Evolutionary conservation across 306 rosid genomes (phyloP), one percentile per base, ranked within the genome.

Genomic region (Astragalus glycyphyllos): DNA sequence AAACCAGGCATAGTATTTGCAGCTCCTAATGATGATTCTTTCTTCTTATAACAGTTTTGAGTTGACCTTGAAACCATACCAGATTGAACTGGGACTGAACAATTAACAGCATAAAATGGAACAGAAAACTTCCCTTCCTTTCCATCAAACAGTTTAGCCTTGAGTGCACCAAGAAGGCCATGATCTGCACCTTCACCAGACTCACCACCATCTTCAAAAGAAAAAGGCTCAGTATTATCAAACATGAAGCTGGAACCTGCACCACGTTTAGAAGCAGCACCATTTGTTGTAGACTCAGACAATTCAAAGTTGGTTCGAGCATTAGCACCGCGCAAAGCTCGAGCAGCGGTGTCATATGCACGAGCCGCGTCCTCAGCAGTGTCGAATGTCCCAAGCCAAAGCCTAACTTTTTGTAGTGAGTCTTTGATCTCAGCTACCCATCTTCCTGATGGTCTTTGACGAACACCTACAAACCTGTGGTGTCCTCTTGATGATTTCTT

Each of bases 341-440:
- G 71, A 0, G 95, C 92, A 1, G 92, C 95, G 2, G 68, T 68
- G 48, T 86, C 95, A 5, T 90, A 88, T 0, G 95, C 95, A 1
- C 89, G 80, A 10, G 95, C 97, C 0, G 95, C 92, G 10, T 88
- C 94, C 59, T 88, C 92, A 0, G 90, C 90, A 0, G 90, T 81
- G 79, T 90, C 94, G 11, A 90, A 88, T 3, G 97, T 88, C 11
- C 94, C 94, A 0, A 90, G 96, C 91, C 96, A 87, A 1, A 86
- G 88, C 73, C 96, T 86, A n/a, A 90, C 87, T 66, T 87, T 86
- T 14, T 81, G 88, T 26, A 86, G 11, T 0, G 96, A 90, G 77
- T 90, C 94, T 60, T 90, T 90, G 76, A 87, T 90, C 87, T 90
- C 97, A 1, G 96, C 89, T 12, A 90, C 97, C 97, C 94, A 90